Percentiles rank a stretch among this genome's conserved stretches.
phyloP scores from a whole-genome alignment of 768 basidiomycete genomes.

The Terana coerulea region DNA sequence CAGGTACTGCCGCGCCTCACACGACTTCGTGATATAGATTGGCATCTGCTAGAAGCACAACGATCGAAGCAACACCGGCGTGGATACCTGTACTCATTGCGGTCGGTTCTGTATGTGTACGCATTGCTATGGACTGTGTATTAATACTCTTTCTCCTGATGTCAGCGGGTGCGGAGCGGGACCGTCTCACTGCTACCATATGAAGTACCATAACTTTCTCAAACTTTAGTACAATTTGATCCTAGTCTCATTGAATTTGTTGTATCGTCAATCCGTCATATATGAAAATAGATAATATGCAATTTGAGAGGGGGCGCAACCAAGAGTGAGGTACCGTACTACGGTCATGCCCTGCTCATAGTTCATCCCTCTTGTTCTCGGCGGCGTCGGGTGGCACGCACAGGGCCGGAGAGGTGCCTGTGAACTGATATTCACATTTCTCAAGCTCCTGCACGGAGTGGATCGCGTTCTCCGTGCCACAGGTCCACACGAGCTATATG shows the following conservation, averaged over 20 bases:
- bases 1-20: constrained; percentile 9
- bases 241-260: not conserved
- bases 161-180: not conserved
- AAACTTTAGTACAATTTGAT: not conserved
- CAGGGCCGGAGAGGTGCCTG: constrained; percentile 80
- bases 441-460: constrained; percentile 82
- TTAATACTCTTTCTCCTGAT: constrained; percentile 4
- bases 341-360: not conserved
- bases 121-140: constrained; percentile 11
- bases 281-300: too few relatives aligned
- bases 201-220: constrained; percentile 4
- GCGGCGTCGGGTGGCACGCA: constrained; percentile 53
- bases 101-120: constrained; percentile 13
- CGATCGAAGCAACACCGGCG: constrained; percentile 6
- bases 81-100: constrained; percentile 11
- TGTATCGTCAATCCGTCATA: too few relatives aligned
- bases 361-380: constrained; percentile 8
- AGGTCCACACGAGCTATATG: constrained; percentile 71
- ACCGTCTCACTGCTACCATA: constrained; percentile 1
- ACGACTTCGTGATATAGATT: constrained; percentile 2
- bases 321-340: not conserved
- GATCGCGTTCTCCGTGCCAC: constrained; percentile 82
- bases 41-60: constrained; percentile 7
- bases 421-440: constrained; percentile 93
- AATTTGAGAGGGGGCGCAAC: not conserved